Evolutionary conservation across 1,284 basidiomycete genomes (phyloP).

Genomic region (Fomitopsis betulina): DNA sequence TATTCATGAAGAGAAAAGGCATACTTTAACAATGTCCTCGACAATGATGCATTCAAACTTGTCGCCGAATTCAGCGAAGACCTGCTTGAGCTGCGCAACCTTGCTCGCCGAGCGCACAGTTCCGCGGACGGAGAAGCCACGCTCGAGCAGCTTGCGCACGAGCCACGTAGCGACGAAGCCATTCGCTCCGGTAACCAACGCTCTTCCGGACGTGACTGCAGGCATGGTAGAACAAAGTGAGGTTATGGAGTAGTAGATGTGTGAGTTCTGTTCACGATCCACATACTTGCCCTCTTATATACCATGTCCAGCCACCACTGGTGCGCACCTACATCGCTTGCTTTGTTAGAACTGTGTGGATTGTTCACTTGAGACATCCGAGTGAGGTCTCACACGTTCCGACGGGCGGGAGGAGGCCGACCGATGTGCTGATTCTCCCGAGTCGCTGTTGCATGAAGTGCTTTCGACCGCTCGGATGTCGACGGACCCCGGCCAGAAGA

Average conservation of each 20-base stretch:
- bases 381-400: not conserved
- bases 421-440: not conserved
- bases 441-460: not conserved
- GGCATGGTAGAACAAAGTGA: conserved; percentile 22
- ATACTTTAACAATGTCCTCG: conserved; percentile 49
- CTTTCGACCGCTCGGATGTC: no score
- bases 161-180: conserved; percentile 31
- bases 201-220: conserved; percentile 15
- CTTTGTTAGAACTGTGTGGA: not conserved
- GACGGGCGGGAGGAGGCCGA: not conserved
- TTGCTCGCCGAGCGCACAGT: conserved; percentile 37
- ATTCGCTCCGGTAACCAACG: conserved; percentile 28
- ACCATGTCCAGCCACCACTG: not conserved
- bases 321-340: no score
- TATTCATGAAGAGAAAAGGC: conserved; percentile 1
- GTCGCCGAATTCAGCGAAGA: conserved; percentile 27
- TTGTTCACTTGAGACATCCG: not conserved
- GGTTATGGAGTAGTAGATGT: not conserved
- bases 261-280: not conserved
- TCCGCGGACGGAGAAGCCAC: conserved; percentile 38
- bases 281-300: not conserved
- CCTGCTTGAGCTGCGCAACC: not conserved
- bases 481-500: no score
- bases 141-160: conserved; percentile 25
- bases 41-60: conserved; percentile 49